These are phyloP conservation scores for Russula foetens DNA, from an alignment of 768 basidiomycete genomes.

Conservation along the genomic window DNA sequence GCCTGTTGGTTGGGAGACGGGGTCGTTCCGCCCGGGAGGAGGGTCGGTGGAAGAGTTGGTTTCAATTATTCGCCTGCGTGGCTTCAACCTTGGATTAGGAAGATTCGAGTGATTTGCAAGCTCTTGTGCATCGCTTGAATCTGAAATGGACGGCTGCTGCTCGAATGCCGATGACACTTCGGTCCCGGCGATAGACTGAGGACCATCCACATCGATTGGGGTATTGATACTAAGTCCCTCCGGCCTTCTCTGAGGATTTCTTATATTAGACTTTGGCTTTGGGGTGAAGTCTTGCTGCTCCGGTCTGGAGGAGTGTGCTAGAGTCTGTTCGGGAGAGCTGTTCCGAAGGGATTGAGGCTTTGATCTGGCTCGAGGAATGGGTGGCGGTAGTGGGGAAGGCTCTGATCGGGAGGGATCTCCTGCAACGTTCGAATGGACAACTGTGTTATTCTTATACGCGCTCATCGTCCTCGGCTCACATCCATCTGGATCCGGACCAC, in stretches of 20 bases:
- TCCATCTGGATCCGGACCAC: not conserved
- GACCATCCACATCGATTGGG: conserved; percentile 1
- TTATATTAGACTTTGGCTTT: not conserved
- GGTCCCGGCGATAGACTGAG: not conserved
- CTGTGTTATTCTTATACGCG: not conserved
- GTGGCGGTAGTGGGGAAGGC: not conserved
- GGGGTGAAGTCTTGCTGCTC: not conserved
- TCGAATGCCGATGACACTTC: not conserved
- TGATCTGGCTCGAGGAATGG: not conserved
- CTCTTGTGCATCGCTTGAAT: not conserved
- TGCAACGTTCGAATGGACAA: not conserved
- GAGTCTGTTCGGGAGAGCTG: not conserved
- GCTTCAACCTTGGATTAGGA: conserved; percentile 3
- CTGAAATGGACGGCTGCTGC: not conserved
- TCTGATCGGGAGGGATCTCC: not conserved
- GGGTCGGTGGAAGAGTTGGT: not conserved
- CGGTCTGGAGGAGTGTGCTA: not conserved
- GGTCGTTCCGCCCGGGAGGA: not conserved
- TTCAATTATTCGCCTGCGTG: not conserved
- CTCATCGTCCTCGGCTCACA: not conserved
- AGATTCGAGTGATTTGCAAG: not conserved
- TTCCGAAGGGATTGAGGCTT: not conserved
- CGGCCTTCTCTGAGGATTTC: not conserved
- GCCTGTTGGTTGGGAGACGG: not conserved
- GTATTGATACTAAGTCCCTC: not conserved